phyloP scores from a whole-genome alignment of 2,329 filamentous ascomycete genomes.

The Colletotrichum agaves region DNA sequence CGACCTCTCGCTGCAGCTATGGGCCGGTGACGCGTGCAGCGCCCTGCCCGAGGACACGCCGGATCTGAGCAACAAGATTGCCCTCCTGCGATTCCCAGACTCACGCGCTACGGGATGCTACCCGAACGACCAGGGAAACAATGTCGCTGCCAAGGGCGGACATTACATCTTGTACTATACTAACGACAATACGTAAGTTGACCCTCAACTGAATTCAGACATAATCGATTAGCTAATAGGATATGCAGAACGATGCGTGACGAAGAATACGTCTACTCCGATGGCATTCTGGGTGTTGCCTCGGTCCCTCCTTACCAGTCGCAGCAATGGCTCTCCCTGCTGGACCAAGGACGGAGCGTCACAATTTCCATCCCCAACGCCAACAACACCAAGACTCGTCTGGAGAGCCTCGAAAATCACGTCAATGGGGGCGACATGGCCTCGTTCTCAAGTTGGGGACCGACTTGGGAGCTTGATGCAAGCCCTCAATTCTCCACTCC shows the following conservation, averaged over 20 bases:
- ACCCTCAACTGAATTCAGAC: too few species aligned
- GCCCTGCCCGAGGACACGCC: slow-evolving; percentile 47
- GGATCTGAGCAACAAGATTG: slow-evolving; percentile 52
- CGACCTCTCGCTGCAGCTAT: slow-evolving; percentile 36
- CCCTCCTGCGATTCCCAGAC: slow-evolving; percentile 48
- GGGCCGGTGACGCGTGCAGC: slow-evolving; percentile 34
- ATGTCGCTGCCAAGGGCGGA: slow-evolving; percentile 53
- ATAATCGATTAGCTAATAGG: not conserved
- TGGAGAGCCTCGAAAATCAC: slow-evolving; percentile 26
- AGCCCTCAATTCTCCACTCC: slow-evolving; percentile 67
- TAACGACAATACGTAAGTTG: slow-evolving; percentile 41
- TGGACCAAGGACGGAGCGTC: slow-evolving; percentile 2
- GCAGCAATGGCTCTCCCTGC: slow-evolving; percentile 17
- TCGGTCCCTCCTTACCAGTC: slow-evolving; percentile 21
- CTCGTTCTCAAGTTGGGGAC: slow-evolving; percentile 68
- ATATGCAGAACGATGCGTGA: slow-evolving; percentile 1
- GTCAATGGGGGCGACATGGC: slow-evolving; percentile 51
- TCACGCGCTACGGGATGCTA: slow-evolving; percentile 46
- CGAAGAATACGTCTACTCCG: slow-evolving; percentile 14
- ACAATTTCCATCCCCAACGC: slow-evolving; percentile 11
- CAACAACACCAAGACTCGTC: slow-evolving; percentile 28
- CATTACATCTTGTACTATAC: slow-evolving; percentile 46
- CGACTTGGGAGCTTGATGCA: slow-evolving; percentile 66
- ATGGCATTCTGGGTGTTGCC: slow-evolving; percentile 9
- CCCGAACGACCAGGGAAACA: slow-evolving; percentile 48